Conservation (phyloP, 2,329 filamentous ascomycete species). For the Knoxdaviesia proteae region DNA sequence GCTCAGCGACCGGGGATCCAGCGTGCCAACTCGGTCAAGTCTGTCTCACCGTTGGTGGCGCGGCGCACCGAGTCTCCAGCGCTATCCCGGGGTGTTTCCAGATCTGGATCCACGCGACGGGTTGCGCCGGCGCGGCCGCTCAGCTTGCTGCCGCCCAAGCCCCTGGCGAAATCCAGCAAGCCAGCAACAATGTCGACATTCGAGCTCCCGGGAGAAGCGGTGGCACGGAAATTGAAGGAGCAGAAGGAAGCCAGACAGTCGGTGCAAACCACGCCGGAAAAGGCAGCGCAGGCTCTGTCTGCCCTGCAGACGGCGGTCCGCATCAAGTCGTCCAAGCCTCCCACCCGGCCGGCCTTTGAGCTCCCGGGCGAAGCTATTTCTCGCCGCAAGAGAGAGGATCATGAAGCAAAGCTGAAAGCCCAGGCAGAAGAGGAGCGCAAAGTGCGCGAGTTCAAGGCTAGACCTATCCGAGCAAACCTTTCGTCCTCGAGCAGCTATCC, state of each 20-base stretch:
- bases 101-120: too few relatives aligned
- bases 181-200: slow-evolving; percentile 32
- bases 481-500: slow-evolving; percentile 20
- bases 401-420: slow-evolving; percentile 30
- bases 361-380: slow-evolving; percentile 42
- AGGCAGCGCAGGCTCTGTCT: slow-evolving; percentile 14
- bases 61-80: too few relatives aligned
- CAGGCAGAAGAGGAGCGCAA: slow-evolving; percentile 39
- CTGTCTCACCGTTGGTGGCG: too few relatives aligned
- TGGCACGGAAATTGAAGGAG: slow-evolving; percentile 35
- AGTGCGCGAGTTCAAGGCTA: slow-evolving; percentile 42
- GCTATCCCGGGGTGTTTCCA: too few relatives aligned
- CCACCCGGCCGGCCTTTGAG: slow-evolving; percentile 36
- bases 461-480: slow-evolving; percentile 27
- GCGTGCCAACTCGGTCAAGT: too few relatives aligned
- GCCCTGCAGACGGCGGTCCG: slow-evolving; percentile 6
- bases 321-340: slow-evolving; percentile 27
- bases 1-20: too few relatives aligned
- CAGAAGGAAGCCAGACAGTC: slow-evolving; percentile 33
- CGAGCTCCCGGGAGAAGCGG: slow-evolving; percentile 41
- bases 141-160: slow-evolving; percentile 23
- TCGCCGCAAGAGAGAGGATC: slow-evolving; percentile 31
- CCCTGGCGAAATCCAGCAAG: slow-evolving; percentile 29
- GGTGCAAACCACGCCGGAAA: slow-evolving; percentile 14
- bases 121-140: slow-evolving; percentile 14